Base-by-base conservation (phyloP, 2,329 filamentous ascomycete genomes). In the Aspergillus sojae region DNA sequence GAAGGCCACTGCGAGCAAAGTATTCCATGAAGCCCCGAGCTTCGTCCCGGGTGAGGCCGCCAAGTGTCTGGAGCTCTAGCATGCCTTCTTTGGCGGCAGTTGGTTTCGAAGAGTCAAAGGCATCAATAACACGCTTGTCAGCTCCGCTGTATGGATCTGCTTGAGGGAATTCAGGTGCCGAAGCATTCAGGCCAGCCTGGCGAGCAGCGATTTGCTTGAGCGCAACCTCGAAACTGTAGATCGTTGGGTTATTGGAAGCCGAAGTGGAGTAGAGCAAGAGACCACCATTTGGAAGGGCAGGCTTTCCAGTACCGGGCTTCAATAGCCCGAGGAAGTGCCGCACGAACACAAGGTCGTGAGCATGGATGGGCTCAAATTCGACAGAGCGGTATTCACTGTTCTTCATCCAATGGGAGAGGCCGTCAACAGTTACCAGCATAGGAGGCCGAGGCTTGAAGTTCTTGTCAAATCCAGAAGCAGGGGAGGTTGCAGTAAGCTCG, bases 11-110 rank as follows among this genome's bases (percentile, higher is more conserved):
- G 41, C 87, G 88, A 5, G 92, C 93, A 84, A 94, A 98, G 81
- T 97, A 98, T 81, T 97, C 93, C 88, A 98, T 90, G 70, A 96
- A 82, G 0, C 88, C 85, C 64, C 90, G 86, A 12, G 92, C 89
- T 80, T 98, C 94, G 2, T 84, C 80, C 78, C 89, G 91, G 71
- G 82, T 89, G 68, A 97, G 72, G 10, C 92, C 91, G 48, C 85
- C 83, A 23, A 97, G 74, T 23, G 86, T 84, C 69, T 84, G 77
- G 3, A 86, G 75, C 36, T 82, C 78, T 14, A 86, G 76, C 9
- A 75, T 75, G 48, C 69, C 68, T 43, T 73, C 73, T 64, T 73
- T 74, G 50, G 69, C 55, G 23, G 61, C 66, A 19, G 61, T 64
- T 23, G 70, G 62, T 62, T 79, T 78, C 5, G 71, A 61, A 21